Evolutionary conservation across 2,329 filamentous ascomycete species (phyloP).

Genomic region (Calonectria crousiana): DNA sequence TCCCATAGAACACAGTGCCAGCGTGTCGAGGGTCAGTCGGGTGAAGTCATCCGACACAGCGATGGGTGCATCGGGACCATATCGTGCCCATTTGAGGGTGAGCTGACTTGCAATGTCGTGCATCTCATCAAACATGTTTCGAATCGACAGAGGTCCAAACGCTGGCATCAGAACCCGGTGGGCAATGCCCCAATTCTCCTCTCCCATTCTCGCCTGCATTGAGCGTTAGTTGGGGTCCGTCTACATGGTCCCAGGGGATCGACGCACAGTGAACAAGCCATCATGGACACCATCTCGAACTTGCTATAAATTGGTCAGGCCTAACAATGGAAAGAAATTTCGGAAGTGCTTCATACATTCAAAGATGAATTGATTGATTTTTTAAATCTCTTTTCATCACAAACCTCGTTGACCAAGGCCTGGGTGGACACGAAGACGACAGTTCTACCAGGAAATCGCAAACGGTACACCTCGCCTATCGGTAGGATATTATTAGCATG

Average conservation of each 20-base stretch:
- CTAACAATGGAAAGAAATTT: background rate
- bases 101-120: conserved; percentile 75
- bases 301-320: conserved; percentile 48
- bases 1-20: conserved; percentile 76
- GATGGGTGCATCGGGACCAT: conserved; percentile 69
- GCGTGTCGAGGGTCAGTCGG: conserved; percentile 76
- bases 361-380: conserved; percentile 67
- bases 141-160: conserved; percentile 76
- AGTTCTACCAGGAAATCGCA: conserved; percentile 29
- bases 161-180: conserved; percentile 74
- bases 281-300: conserved; percentile 72
- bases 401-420: conserved; percentile 71
- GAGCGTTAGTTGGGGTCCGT: conserved; percentile 39
- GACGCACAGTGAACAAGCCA: conserved; percentile 72
- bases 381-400: conserved; percentile 72
- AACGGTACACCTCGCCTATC: conserved; percentile 29
- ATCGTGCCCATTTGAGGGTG: conserved; percentile 75
- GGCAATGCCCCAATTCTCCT: conserved; percentile 75
- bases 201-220: conserved; percentile 55
- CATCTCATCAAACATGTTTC: conserved; percentile 77
- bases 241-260: background rate
- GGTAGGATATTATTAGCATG: background rate
- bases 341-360: conserved; percentile 41
- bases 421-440: conserved; percentile 65
- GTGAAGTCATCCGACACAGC: conserved; percentile 76